Percentiles rank a stretch among this genome's conserved stretches.
phyloP scores from a whole-genome alignment of 805 yeast species.

The Ogataea neopini region DNA sequence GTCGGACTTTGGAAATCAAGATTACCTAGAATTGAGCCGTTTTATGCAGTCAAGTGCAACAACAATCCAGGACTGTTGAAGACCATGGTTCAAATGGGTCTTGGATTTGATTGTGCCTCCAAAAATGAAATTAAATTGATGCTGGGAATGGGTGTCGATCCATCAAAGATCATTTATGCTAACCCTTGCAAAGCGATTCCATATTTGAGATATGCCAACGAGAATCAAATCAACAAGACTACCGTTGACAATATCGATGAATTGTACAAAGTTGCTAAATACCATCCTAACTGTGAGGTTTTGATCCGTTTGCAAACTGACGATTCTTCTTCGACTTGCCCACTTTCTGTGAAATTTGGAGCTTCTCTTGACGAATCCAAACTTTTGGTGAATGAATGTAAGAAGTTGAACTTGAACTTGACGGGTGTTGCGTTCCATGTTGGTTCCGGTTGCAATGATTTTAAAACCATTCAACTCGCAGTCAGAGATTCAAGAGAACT shows the following conservation, averaged over 20 bases:
- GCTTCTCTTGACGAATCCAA: slow-evolving; percentile 60
- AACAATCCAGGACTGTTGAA: slow-evolving; percentile 62
- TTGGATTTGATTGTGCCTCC: slow-evolving; percentile 93
- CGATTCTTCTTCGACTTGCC: slow-evolving; percentile 84
- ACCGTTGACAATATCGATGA: slow-evolving; percentile 92
- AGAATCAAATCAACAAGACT: slow-evolving; percentile 60
- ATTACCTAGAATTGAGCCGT: slow-evolving; percentile 80
- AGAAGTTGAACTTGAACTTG: slow-evolving; percentile 59
- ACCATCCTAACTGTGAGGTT: slow-evolving; percentile 68
- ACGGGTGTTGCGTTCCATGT: slow-evolving; percentile 93
- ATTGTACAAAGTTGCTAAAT: slow-evolving; percentile 65
- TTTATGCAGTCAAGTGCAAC: slow-evolving; percentile 94
- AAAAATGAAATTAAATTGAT: slow-evolving; percentile 75
- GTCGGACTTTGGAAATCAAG: slow-evolving; percentile 59
- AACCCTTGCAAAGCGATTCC: slow-evolving; percentile 93
- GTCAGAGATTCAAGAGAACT: slow-evolving; percentile 67
- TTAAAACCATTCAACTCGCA: slow-evolving; percentile 65
- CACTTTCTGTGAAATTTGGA: slow-evolving; percentile 87
- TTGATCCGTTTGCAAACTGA: slow-evolving; percentile 86
- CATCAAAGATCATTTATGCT: slow-evolving; percentile 79
- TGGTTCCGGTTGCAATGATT: slow-evolving; percentile 89
- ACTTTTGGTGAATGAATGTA: slow-evolving; percentile 60
- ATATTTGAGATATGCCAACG: slow-evolving; percentile 70
- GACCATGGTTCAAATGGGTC: slow-evolving; percentile 60
- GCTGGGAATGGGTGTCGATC: slow-evolving; percentile 59